phyloP scores from a whole-genome alignment of 2,329 filamentous ascomycete species.

The Fusarium continuum region DNA sequence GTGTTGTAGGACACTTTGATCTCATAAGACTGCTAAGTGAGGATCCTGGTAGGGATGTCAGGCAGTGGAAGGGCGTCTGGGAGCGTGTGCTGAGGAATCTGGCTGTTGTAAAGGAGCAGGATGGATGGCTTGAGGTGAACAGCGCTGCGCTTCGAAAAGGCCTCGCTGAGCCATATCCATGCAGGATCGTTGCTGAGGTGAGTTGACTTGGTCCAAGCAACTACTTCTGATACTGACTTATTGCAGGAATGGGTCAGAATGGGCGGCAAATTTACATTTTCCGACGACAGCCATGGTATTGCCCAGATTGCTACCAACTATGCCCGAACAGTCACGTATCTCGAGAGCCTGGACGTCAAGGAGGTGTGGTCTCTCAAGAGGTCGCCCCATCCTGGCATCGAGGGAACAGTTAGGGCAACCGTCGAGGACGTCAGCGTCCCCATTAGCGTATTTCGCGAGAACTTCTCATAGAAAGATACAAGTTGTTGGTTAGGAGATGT shows the following conservation, averaged over 20 bases:
- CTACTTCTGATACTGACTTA: not conserved
- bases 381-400: slow-evolving; percentile 43
- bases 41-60: slow-evolving; percentile 70
- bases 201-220: slow-evolving; percentile 39
- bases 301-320: slow-evolving; percentile 92
- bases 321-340: slow-evolving; percentile 72
- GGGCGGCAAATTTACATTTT: slow-evolving; percentile 86
- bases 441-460: slow-evolving; percentile 52
- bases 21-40: slow-evolving; percentile 83
- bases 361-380: slow-evolving; percentile 68
- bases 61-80: slow-evolving; percentile 74
- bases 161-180: slow-evolving; percentile 89
- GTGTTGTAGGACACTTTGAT: slow-evolving; percentile 93
- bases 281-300: slow-evolving; percentile 92
- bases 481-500: not conserved
- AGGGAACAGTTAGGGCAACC: slow-evolving; percentile 45
- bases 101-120: slow-evolving; percentile 73
- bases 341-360: slow-evolving; percentile 71
- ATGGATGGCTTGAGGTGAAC: slow-evolving; percentile 89
- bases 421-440: slow-evolving; percentile 57
- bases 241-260: slow-evolving; percentile 73
- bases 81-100: slow-evolving; percentile 77
- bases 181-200: slow-evolving; percentile 78
- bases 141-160: slow-evolving; percentile 89
- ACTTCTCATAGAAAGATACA: slow-evolving; percentile 31